Conservation (phyloP, 495 filamentous ascomycete genomes). For the Aspergillus kassunensis region DNA sequence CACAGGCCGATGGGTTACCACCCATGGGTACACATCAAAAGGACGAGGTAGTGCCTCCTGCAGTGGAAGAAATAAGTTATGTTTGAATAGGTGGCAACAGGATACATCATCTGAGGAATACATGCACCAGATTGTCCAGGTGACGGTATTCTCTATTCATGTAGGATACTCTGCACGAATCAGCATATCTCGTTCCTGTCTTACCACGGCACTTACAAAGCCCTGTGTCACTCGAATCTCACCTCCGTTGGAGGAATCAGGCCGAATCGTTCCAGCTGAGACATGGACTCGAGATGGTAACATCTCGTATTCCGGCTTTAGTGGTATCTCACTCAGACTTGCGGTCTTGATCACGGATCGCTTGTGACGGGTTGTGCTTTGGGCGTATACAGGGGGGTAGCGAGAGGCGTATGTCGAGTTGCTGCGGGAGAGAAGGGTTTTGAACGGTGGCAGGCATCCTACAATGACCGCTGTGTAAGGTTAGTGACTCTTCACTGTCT, state of each 20-base stretch:
- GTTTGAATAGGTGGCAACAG: too few relatives aligned
- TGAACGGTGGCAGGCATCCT: slow-evolving; percentile 46
- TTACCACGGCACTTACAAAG: slow-evolving; percentile 16
- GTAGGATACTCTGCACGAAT: neutral
- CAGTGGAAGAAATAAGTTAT: too few relatives aligned
- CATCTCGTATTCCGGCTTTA: slow-evolving; percentile 8
- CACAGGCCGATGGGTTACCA: neutral
- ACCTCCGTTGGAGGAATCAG: slow-evolving; percentile 1
- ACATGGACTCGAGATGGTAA: slow-evolving; percentile 2
- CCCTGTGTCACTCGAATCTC: slow-evolving; percentile 20
- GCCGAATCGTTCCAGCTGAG: neutral
- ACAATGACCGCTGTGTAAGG: slow-evolving; percentile 38
- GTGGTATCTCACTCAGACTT: slow-evolving; percentile 6
- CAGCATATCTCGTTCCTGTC: neutral
- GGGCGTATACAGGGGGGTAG: slow-evolving; percentile 9
- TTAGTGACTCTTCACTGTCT: neutral
- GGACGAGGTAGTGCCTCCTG: too few relatives aligned
- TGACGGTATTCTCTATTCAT: too few relatives aligned
- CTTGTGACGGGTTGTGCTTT: slow-evolving; percentile 4
- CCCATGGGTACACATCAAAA: too few relatives aligned
- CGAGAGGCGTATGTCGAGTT: neutral
- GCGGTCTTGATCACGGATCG: neutral
- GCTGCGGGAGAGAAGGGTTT: slow-evolving; percentile 24
- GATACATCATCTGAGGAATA: too few relatives aligned
- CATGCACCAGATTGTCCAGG: too few relatives aligned